These are phyloP conservation scores for Aspergillus ochraceus DNA, from an alignment of 2,329 filamentous ascomycete species.

Conservation along the genomic window DNA sequence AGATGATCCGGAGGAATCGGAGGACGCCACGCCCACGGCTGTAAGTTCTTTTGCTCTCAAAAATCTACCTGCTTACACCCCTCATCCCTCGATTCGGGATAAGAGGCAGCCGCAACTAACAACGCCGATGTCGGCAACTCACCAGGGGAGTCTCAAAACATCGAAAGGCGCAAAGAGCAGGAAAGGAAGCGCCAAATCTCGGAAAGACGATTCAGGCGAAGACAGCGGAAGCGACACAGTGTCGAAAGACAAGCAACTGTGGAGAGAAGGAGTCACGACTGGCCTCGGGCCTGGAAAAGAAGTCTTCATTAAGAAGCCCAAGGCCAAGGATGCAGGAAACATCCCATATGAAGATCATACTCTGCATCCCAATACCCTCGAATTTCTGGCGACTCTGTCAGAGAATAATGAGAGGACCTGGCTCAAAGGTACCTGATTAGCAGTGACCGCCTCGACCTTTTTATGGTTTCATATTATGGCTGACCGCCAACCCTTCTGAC, in stretches of 20 bases:
- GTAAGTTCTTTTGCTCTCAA: background rate
- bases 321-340: conserved; percentile 60
- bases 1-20: conserved; percentile 33
- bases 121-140: background rate
- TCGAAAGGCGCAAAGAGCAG: background rate
- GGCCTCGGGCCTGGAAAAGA: conserved; percentile 60
- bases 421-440: conserved; percentile 56
- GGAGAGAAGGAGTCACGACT: conserved; percentile 56
- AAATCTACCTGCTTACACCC: background rate
- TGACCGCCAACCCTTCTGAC: conserved; percentile 8
- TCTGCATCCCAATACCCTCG: conserved; percentile 64
- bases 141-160: background rate
- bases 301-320: conserved; percentile 63
- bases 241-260: conserved; percentile 51
- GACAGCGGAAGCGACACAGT: background rate
- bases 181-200: background rate
- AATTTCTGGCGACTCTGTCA: conserved; percentile 60
- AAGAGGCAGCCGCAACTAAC: background rate
- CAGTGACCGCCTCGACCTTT: background rate
- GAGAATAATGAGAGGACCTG: conserved; percentile 63
- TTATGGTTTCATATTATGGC: background rate
- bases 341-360: conserved; percentile 57
- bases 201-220: background rate
- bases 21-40: conserved; percentile 21
- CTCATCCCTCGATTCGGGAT: conserved; percentile 7